Conservation (phyloP, 495 filamentous ascomycete genomes). For the Immersiella caudata region DNA sequence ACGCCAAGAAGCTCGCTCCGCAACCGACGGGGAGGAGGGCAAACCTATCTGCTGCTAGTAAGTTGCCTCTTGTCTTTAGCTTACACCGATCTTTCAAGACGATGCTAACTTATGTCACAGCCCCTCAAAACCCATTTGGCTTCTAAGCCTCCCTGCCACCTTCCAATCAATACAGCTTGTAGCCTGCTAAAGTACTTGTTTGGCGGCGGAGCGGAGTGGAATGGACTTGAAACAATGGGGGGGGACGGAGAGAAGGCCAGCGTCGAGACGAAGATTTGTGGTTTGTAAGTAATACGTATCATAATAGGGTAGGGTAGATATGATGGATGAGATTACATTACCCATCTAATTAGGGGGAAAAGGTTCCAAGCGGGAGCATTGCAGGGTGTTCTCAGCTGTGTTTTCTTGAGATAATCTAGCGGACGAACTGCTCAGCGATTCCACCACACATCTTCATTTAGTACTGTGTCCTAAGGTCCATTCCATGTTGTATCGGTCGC, state of each 20-base stretch:
- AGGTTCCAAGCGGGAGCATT: not conserved
- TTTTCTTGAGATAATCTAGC: not conserved
- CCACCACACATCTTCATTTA: too few species aligned
- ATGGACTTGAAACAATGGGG: not conserved
- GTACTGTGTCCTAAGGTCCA: too few species aligned
- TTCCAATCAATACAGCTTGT: not conserved
- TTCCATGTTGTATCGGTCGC: too few species aligned
- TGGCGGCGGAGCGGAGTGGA: too few species aligned
- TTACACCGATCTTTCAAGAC: too few species aligned
- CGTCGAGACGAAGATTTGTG: not conserved
- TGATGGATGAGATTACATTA: not conserved
- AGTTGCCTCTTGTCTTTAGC: slow-evolving; percentile 49
- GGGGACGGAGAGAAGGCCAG: not conserved
- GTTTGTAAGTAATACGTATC: not conserved
- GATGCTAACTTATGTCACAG: slow-evolving; percentile 48
- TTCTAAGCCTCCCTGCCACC: slow-evolving; percentile 56
- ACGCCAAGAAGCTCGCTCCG: slow-evolving; percentile 74
- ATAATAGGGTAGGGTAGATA: slow-evolving; percentile 1
- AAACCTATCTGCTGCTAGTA: slow-evolving; percentile 93
- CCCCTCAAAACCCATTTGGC: slow-evolving; percentile 89
- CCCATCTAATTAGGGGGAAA: not conserved
- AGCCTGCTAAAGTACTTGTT: too few species aligned
- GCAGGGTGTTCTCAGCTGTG: slow-evolving; percentile 10
- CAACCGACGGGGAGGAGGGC: slow-evolving; percentile 90
- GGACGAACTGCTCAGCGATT: not conserved